phyloP scores from a whole-genome alignment of 2,329 filamentous ascomycete genomes.

The Lasiodiplodia sp. region DNA sequence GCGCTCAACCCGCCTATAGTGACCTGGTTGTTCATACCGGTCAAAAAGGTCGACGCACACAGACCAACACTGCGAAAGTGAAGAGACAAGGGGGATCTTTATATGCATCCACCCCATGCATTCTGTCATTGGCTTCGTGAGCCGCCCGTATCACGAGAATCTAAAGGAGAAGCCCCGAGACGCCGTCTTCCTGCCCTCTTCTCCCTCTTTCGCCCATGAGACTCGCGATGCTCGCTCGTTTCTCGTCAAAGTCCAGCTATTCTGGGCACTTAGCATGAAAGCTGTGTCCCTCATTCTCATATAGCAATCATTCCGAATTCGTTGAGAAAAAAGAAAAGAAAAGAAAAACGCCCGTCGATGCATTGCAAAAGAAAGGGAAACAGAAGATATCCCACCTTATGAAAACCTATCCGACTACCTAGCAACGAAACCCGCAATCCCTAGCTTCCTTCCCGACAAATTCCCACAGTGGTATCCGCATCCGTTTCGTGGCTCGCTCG shows the following conservation, averaged over 20 bases:
- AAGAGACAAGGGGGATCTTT: background rate
- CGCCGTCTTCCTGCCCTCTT: background rate
- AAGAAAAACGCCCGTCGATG: slow-evolving; percentile 5
- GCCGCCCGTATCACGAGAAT: background rate
- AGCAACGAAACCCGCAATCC: background rate
- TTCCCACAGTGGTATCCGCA: background rate
- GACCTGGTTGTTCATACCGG: no score
- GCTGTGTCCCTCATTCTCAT: background rate
- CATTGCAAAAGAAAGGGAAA: background rate
- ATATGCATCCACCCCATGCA: background rate
- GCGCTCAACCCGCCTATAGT: no score
- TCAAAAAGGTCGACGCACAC: background rate
- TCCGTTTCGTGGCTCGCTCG: background rate
- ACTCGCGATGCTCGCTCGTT: background rate
- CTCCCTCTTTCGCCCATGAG: background rate
- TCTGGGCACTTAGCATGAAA: background rate
- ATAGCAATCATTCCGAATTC: background rate
- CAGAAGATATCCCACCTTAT: background rate
- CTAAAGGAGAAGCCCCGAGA: background rate
- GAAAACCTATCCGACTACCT: slow-evolving; percentile 13
- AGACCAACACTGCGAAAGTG: background rate
- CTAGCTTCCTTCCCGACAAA: background rate
- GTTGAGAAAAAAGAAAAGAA: background rate
- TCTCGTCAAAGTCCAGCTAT: background rate
- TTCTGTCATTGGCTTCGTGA: background rate